Evolutionary conservation across 352 stramenopile species (phyloP).

Genomic region (Hyaloperonospora brassicae): DNA sequence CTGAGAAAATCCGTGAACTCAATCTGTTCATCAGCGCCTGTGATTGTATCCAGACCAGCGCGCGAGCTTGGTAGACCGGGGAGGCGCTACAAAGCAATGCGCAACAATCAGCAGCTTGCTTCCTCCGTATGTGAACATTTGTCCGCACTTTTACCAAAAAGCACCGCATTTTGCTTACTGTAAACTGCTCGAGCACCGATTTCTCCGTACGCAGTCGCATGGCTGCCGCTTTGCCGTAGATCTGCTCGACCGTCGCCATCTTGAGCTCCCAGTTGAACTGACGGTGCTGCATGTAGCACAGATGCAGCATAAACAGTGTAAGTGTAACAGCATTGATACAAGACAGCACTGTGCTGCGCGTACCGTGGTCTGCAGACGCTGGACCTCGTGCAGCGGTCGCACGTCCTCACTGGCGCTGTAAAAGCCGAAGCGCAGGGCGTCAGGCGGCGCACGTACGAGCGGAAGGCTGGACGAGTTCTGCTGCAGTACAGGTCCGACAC

Average conservation of each 20-base stretch:
- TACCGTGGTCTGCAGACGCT: conserved; percentile 75
- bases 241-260: conserved; percentile 83
- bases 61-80: conserved; percentile 73
- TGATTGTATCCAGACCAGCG: conserved; percentile 70
- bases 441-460: conserved; percentile 71
- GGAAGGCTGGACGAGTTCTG: conserved; percentile 68
- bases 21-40: conserved; percentile 69
- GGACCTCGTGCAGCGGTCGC: conserved; percentile 74
- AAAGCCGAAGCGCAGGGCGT: conserved; percentile 76
- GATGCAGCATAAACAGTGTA: too few relatives aligned
- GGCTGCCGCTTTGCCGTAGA: conserved; percentile 83
- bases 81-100: conserved; percentile 50
- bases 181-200: conserved; percentile 79
- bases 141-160: too few relatives aligned
- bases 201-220: conserved; percentile 87
- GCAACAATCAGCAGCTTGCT: too few relatives aligned
- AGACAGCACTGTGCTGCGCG: too few relatives aligned
- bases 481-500: too few relatives aligned
- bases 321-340: too few relatives aligned
- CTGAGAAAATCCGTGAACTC: conserved; percentile 80
- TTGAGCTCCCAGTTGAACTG: conserved; percentile 79
- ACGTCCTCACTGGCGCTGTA: conserved; percentile 77
- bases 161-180: conserved; percentile 33
- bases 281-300: conserved; percentile 51
- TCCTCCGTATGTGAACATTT: too few relatives aligned